Percentiles rank a stretch among this genome's conserved stretches.
These are phyloP conservation scores for Diplotaxis tenuifolia DNA, from an alignment of 345 rosid genomes.

Conservation along the genomic window DNA sequence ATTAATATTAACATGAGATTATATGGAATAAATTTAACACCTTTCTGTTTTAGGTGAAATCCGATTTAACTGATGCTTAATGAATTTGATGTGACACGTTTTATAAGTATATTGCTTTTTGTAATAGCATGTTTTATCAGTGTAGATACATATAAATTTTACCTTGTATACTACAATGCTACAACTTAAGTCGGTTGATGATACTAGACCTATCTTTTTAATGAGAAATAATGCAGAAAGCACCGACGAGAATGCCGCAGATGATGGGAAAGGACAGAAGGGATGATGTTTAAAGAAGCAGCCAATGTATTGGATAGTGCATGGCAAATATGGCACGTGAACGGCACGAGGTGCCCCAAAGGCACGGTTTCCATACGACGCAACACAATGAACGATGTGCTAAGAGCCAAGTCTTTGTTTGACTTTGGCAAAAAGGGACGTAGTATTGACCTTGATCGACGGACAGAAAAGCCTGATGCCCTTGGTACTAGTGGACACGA, in stretches of 20 bases:
- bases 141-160: background rate
- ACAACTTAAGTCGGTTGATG: too few relatives aligned
- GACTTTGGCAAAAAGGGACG: conserved; percentile 70
- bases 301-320: conserved; percentile 38
- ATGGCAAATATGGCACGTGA: conserved; percentile 88
- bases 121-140: background rate
- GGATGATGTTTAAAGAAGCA: conserved; percentile 27
- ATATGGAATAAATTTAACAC: background rate
- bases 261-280: conserved; percentile 37
- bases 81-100: background rate
- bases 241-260: conserved; percentile 55
- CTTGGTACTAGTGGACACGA: conserved; percentile 77
- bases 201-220: background rate
- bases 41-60: background rate
- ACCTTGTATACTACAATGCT: too few relatives aligned
- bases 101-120: background rate
- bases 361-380: conserved; percentile 91
- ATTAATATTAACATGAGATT: too few relatives aligned
- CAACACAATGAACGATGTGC: conserved; percentile 63
- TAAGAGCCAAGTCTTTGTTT: conserved; percentile 89
- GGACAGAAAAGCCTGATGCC: conserved; percentile 66
- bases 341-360: conserved; percentile 83
- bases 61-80: background rate
- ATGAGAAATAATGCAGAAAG: conserved; percentile 46
- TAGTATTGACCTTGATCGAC: conserved; percentile 32